phyloP scores from a whole-genome alignment of 225 moss, liverwort and hornwort genomes.

The Bryum argenteum region DNA sequence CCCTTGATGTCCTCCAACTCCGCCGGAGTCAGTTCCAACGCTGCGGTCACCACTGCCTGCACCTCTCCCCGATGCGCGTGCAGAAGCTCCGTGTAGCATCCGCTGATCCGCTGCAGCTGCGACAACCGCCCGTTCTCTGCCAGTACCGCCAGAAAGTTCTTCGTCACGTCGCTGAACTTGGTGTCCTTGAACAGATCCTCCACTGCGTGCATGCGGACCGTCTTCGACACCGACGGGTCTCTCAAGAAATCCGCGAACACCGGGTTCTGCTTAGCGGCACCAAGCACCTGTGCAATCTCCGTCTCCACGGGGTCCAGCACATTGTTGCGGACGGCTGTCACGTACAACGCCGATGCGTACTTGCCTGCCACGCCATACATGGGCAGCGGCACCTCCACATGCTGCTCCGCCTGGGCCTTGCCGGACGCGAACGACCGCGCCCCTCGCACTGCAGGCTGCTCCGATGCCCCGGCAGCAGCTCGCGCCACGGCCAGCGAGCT shows the following conservation, averaged over 20 bases:
- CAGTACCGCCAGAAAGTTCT: constrained; percentile 84
- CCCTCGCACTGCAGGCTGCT: constrained; percentile 20
- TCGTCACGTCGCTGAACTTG: constrained; percentile 69
- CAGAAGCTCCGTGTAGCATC: constrained; percentile 77
- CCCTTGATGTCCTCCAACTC: constrained; percentile 84
- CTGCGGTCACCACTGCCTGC: constrained; percentile 78
- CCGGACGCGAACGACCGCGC: constrained; percentile 33
- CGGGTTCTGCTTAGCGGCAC: constrained; percentile 56
- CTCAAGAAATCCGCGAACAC: constrained; percentile 75
- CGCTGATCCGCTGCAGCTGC: constrained; percentile 63
- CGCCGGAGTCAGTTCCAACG: constrained; percentile 68
- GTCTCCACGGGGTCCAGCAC: constrained; percentile 84
- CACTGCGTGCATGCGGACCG: constrained; percentile 67
- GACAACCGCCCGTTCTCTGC: constrained; percentile 90
- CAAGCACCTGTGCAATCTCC: constrained; percentile 72
- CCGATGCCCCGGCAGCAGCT: constrained; percentile 23
- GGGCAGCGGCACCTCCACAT: constrained; percentile 67
- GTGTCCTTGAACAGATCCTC: constrained; percentile 79
- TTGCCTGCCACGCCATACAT: constrained; percentile 95
- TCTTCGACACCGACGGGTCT: constrained; percentile 86
- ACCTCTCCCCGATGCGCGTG: constrained; percentile 90
- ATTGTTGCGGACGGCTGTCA: constrained; percentile 68
- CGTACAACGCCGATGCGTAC: constrained; percentile 85
- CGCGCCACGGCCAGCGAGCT: constrained; percentile 32
- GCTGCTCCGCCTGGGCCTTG: constrained; percentile 30